Evolutionary conservation across 345 rosid species (phyloP).

Genomic region (Anastatica hierochuntica): DNA sequence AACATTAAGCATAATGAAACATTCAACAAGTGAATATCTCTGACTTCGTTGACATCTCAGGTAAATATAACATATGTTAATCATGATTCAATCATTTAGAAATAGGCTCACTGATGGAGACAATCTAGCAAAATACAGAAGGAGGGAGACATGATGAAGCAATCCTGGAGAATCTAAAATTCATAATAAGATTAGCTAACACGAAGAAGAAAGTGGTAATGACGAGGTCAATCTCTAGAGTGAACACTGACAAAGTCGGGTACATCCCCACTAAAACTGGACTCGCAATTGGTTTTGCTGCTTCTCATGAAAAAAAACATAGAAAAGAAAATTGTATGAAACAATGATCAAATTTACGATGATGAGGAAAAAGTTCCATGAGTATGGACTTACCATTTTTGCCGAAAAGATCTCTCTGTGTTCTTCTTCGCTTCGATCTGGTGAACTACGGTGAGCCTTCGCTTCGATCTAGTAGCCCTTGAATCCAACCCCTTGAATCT

Average conservation of each 20-base stretch:
- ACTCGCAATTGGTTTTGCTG: constrained; percentile 59
- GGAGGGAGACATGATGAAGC: too few relatives aligned
- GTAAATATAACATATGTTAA: too few relatives aligned
- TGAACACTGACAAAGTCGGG: constrained; percentile 48
- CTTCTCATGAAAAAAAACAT: constrained; percentile 27
- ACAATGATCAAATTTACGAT: neutral
- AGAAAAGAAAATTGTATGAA: neutral
- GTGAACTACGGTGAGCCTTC: neutral
- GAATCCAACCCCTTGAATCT: constrained; percentile 24
- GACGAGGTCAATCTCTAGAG: constrained; percentile 60
- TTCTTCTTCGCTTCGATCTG: constrained; percentile 20
- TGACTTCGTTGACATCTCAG: too few relatives aligned
- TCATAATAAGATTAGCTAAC: constrained; percentile 37
- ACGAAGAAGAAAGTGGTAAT: constrained; percentile 77
- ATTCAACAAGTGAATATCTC: too few relatives aligned
- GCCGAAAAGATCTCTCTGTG: constrained; percentile 1
- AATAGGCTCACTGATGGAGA: too few relatives aligned
- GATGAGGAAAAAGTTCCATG: neutral
- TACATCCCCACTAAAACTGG: constrained; percentile 66
- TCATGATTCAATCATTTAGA: too few relatives aligned
- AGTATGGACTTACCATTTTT: constrained; percentile 17
- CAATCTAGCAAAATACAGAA: too few relatives aligned
- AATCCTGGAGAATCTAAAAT: neutral
- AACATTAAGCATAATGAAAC: too few relatives aligned
- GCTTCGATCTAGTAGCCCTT: neutral